A percentile compares a stretch with the other conserved stretches of the same genome.
Evolutionary conservation across 2,329 filamentous ascomycete species (phyloP).

Genomic region (Meredithiella fracta): DNA sequence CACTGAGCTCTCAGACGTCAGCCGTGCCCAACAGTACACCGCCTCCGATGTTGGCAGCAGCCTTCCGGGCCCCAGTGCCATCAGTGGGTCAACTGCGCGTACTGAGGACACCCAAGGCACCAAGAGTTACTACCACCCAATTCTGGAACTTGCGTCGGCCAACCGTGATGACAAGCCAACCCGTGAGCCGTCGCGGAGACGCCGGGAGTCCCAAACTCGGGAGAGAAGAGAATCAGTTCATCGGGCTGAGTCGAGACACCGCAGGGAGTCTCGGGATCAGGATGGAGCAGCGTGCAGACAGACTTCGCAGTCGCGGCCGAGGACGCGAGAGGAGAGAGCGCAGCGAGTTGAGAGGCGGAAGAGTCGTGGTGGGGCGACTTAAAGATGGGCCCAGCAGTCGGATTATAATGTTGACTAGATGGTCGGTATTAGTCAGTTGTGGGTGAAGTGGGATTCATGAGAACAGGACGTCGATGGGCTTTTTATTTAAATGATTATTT

Average conservation of each 20-base stretch:
- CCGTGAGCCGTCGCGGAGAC: slow-evolving; percentile 6
- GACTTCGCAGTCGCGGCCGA: slow-evolving; percentile 11
- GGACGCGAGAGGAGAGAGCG: slow-evolving; percentile 22
- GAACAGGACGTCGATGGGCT: not conserved
- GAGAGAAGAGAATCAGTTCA: not conserved
- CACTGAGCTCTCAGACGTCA: slow-evolving; percentile 16
- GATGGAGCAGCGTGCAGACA: not conserved
- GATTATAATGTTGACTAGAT: slow-evolving; percentile 7
- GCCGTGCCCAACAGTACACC: not conserved
- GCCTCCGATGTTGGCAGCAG: slow-evolving; percentile 3
- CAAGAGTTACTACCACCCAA: slow-evolving; percentile 40
- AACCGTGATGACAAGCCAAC: slow-evolving; percentile 10
- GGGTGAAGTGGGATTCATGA: not conserved
- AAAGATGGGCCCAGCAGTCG: slow-evolving; percentile 9
- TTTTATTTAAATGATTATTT: not conserved
- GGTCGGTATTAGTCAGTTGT: not conserved
- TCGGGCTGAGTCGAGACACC: not conserved
- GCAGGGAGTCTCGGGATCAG: slow-evolving; percentile 5
- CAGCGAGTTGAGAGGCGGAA: slow-evolving; percentile 21
- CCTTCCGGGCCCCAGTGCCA: slow-evolving; percentile 6
- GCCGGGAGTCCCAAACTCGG: slow-evolving; percentile 6
- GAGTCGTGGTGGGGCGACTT: slow-evolving; percentile 14
- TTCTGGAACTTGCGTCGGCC: slow-evolving; percentile 32
- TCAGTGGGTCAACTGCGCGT: slow-evolving; percentile 15
- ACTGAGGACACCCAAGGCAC: slow-evolving; percentile 34